Percentiles rank a stretch among this genome's conserved stretches.
These are phyloP conservation scores for Pseudopithomyces maydicus DNA, from an alignment of 2,329 filamentous ascomycete genomes.

Conservation along the genomic window DNA sequence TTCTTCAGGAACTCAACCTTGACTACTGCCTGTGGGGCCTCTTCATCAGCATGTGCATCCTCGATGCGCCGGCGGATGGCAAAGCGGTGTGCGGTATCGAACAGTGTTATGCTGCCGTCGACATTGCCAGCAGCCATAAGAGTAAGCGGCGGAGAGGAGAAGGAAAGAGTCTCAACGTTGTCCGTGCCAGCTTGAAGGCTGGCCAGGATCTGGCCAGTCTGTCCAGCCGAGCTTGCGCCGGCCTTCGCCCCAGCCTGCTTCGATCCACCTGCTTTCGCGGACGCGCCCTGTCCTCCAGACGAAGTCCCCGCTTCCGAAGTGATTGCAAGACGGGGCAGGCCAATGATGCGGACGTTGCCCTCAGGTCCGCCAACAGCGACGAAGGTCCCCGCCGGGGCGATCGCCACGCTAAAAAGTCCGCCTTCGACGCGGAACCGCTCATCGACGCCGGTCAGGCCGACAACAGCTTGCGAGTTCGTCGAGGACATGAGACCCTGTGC, in stretches of 20 bases:
- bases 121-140: slow-evolving; percentile 68
- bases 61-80: slow-evolving; percentile 82
- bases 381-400: slow-evolving; percentile 79
- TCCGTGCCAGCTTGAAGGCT: slow-evolving; percentile 79
- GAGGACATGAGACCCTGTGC: slow-evolving; percentile 64
- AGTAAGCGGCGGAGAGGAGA: slow-evolving; percentile 64
- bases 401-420: slow-evolving; percentile 84
- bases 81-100: slow-evolving; percentile 84
- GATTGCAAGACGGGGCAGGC: slow-evolving; percentile 69
- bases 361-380: slow-evolving; percentile 87
- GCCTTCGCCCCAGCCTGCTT: slow-evolving; percentile 51
- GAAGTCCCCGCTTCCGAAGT: slow-evolving; percentile 42
- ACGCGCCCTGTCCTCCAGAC: slow-evolving; percentile 52
- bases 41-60: slow-evolving; percentile 72
- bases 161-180: slow-evolving; percentile 77
- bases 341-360: slow-evolving; percentile 83
- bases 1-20: slow-evolving; percentile 83
- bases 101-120: slow-evolving; percentile 76
- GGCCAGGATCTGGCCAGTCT: slow-evolving; percentile 77
- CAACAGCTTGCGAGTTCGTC: slow-evolving; percentile 66
- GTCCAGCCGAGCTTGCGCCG: slow-evolving; percentile 48
- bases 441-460: slow-evolving; percentile 79
- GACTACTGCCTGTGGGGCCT: slow-evolving; percentile 87
- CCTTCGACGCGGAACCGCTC: slow-evolving; percentile 92
- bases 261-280: slow-evolving; percentile 53